A percentile compares a stretch with the other conserved stretches of the same genome.
phyloP scores from a whole-genome alignment of 345 rosid genomes.

The Brassica juncea region DNA sequence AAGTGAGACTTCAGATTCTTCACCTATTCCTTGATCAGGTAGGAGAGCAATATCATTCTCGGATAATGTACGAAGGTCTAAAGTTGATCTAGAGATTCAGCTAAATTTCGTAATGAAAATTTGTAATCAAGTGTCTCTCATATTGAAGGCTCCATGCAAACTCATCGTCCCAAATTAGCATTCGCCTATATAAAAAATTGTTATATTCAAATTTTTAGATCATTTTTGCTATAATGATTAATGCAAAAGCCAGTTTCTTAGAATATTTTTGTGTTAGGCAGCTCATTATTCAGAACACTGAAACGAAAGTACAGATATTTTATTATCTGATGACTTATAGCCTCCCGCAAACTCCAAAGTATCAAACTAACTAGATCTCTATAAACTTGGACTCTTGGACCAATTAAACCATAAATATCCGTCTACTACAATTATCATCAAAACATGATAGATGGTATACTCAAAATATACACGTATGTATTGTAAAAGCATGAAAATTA shows the following conservation, averaged over 20 bases:
- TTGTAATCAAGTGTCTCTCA: background rate
- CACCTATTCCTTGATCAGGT: background rate
- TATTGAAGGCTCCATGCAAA: background rate
- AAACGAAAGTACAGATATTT: background rate
- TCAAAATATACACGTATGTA: background rate
- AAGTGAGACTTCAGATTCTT: background rate
- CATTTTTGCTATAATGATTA: background rate
- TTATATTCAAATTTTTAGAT: background rate
- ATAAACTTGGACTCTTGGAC: background rate
- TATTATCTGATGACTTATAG: too few species aligned
- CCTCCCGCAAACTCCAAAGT: background rate
- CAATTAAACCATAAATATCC: background rate
- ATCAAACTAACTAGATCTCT: background rate
- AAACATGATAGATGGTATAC: constrained; percentile 1
- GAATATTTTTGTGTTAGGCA: background rate
- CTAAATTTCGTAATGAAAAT: background rate
- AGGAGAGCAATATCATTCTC: constrained; percentile 6
- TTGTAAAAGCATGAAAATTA: background rate
- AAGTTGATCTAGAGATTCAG: background rate
- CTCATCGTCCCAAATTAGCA: constrained; percentile 1
- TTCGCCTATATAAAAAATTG: background rate
- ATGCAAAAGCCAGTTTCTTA: background rate
- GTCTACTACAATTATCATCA: background rate
- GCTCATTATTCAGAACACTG: background rate
- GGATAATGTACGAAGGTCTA: background rate